Percentiles rank a stretch among this genome's conserved stretches.
Conservation (phyloP, 495 filamentous ascomycete species). For the Terfezia boudieri region DNA sequence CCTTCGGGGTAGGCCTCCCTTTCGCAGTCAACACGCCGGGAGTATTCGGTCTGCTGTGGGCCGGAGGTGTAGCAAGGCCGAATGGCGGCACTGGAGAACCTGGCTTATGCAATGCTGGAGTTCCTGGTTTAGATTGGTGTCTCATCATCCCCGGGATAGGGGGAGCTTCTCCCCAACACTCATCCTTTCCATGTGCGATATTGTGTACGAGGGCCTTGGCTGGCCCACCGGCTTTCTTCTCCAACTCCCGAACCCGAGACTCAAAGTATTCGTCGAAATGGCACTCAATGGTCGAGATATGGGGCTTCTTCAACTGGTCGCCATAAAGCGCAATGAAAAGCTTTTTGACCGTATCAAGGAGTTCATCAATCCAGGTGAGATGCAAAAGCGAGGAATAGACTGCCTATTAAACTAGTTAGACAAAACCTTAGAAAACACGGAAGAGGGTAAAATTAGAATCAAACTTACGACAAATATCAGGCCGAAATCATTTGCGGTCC, state of each 20-base stretch:
- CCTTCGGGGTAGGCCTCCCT: slow-evolving; percentile 27
- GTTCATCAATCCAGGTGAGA: slow-evolving; percentile 89
- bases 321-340: slow-evolving; percentile 77
- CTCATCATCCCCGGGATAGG: slow-evolving; percentile 33
- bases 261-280: slow-evolving; percentile 89
- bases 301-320: slow-evolving; percentile 59
- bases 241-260: slow-evolving; percentile 69
- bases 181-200: slow-evolving; percentile 21
- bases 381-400: slow-evolving; percentile 91
- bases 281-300: slow-evolving; percentile 51
- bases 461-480: slow-evolving; percentile 79
- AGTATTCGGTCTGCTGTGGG: slow-evolving; percentile 46
- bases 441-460: slow-evolving; percentile 1
- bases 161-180: slow-evolving; percentile 22
- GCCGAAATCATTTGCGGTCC: slow-evolving; percentile 68
- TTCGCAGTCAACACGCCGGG: slow-evolving; percentile 44
- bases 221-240: slow-evolving; percentile 26
- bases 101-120: slow-evolving; percentile 5
- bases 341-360: slow-evolving; percentile 78
- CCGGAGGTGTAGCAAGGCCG: slow-evolving; percentile 30
- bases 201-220: slow-evolving; percentile 19
- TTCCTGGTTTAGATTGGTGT: slow-evolving; percentile 2
- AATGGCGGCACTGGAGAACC: slow-evolving; percentile 4
- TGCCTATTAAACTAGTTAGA: slow-evolving; percentile 34
- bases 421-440: background rate